phyloP scores from a whole-genome alignment of 805 yeast species.

The Osmozyma mogii region DNA sequence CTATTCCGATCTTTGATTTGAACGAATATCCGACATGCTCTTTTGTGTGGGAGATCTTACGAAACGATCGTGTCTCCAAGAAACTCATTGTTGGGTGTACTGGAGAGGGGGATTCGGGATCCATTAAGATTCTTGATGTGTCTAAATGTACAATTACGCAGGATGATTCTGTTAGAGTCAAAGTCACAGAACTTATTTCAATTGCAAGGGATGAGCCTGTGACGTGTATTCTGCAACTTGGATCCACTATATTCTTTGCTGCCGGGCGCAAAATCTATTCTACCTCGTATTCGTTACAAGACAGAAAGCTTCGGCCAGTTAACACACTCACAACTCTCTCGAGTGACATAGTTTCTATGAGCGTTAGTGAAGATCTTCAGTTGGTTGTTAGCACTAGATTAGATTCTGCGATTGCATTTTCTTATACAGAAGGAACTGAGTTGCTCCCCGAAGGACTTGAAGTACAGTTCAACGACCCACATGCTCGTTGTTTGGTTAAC shows the following conservation, averaged over 20 bases:
- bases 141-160: conserved; percentile 11
- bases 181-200: conserved; percentile 23
- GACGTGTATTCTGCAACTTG: conserved; percentile 26
- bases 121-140: conserved; percentile 30
- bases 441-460: conserved; percentile 1
- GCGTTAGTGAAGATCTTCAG: conserved; percentile 11
- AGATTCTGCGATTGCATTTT: conserved; percentile 28
- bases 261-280: conserved; percentile 22
- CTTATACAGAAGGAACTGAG: not conserved
- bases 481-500: conserved; percentile 26
- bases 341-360: conserved; percentile 23
- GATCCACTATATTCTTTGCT: conserved; percentile 24
- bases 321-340: conserved; percentile 17
- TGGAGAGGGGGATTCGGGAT: conserved; percentile 15
- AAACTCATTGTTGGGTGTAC: conserved; percentile 28
- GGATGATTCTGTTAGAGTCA: conserved; percentile 10
- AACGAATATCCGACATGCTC: conserved; percentile 26
- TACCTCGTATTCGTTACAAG: conserved; percentile 26
- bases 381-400: conserved; percentile 22
- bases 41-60: conserved; percentile 28
- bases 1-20: conserved; percentile 13
- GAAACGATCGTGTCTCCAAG: conserved; percentile 24
- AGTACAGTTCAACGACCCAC: conserved; percentile 22
- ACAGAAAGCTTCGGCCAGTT: conserved; percentile 24
- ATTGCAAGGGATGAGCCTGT: conserved; percentile 26